phyloP scores from a whole-genome alignment of 2,329 filamentous ascomycete species.

The Botrytis sinoallii region DNA sequence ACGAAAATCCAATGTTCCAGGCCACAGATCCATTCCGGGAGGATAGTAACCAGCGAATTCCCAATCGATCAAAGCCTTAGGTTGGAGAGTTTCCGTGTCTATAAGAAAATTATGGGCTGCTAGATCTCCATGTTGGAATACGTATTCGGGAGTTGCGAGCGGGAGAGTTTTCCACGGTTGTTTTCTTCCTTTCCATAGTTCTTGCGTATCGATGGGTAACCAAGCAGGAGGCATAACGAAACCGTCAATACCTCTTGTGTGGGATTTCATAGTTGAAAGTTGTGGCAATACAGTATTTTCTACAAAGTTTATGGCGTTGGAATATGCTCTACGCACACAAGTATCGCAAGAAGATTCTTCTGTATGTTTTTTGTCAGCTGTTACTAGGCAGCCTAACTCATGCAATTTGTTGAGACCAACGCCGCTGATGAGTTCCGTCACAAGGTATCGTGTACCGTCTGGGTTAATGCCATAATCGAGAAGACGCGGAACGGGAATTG shows the following conservation, averaged over 20 bases:
- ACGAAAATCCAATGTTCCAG: not conserved
- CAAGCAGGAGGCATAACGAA: not conserved
- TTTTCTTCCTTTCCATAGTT: not conserved
- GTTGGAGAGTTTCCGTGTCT: not conserved
- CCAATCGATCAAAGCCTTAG: not conserved
- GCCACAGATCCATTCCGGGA: not conserved
- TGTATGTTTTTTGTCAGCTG: not conserved
- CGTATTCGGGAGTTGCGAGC: not conserved
- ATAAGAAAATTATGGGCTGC: not conserved
- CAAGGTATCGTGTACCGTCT: not conserved
- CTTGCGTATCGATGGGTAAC: not conserved
- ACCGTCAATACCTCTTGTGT: not conserved
- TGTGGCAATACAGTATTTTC: not conserved
- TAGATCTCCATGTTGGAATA: not conserved
- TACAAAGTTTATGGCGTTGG: not conserved
- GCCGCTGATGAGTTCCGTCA: not conserved
- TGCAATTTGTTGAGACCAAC: not conserved
- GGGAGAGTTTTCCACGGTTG: not conserved
- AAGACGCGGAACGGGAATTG: not conserved
- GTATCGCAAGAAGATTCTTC: not conserved
- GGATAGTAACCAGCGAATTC: not conserved
- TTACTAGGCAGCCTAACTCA: not conserved
- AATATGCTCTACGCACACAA: not conserved
- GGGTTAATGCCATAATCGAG: not conserved
- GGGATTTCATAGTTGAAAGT: not conserved